Percentiles rank a stretch among this genome's conserved stretches.
Evolutionary conservation across 1,284 basidiomycete species (phyloP).

Genomic region (Apiotrichum mycotoxinovorans): DNA sequence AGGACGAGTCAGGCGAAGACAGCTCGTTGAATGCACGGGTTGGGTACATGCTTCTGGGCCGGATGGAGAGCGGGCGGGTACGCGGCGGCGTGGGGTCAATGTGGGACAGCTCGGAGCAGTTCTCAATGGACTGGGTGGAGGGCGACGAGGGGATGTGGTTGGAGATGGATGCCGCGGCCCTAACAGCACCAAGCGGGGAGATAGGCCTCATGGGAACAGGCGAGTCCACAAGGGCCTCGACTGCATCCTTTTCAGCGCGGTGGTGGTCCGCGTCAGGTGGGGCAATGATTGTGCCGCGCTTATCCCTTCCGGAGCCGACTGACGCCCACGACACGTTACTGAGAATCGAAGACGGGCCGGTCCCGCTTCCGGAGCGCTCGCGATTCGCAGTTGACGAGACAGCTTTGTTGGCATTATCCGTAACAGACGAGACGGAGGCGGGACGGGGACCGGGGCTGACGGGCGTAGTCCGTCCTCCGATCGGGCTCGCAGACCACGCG

Average conservation of each 20-base stretch:
- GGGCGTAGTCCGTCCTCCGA: too few relatives aligned
- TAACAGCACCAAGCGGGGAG: too few relatives aligned
- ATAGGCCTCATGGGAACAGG: not conserved
- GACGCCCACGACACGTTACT: constrained; percentile 4
- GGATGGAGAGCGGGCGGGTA: too few relatives aligned
- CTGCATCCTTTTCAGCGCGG: not conserved
- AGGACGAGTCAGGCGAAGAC: not conserved
- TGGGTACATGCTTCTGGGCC: too few relatives aligned
- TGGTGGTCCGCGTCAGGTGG: too few relatives aligned
- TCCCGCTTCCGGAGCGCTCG: not conserved
- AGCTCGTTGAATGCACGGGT: not conserved
- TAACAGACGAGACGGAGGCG: not conserved
- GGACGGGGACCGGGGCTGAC: too few relatives aligned
- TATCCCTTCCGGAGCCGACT: not conserved
- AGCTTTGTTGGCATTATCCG: not conserved
- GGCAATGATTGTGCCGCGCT: not conserved
- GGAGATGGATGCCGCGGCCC: not conserved
- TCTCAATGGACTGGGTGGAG: not conserved
- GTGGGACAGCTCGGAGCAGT: not conserved
- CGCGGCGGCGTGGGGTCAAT: not conserved
- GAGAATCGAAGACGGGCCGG: not conserved
- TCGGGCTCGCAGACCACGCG: not conserved
- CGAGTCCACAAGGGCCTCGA: not conserved
- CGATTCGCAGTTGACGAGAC: not conserved
- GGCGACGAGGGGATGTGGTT: not conserved